Conservation (phyloP, 2,329 filamentous ascomycete genomes). For the Pleomassaria siparia region DNA sequence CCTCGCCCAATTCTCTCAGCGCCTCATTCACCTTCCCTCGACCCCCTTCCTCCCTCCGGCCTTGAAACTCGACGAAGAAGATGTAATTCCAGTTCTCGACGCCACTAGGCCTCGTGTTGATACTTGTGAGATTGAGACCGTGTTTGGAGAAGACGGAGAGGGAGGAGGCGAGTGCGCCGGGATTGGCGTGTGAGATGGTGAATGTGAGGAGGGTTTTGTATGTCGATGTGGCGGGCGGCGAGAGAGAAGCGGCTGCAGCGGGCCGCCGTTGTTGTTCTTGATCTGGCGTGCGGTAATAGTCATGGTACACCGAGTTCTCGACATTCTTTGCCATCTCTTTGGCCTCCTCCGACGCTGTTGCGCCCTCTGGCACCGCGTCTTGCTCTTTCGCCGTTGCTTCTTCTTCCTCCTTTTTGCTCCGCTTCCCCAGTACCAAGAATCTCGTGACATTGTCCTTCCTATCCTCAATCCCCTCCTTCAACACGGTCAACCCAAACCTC, state of each 20-base stretch:
- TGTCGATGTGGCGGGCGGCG: slow-evolving; percentile 1
- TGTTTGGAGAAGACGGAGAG: slow-evolving; percentile 74
- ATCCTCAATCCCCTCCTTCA: slow-evolving; percentile 73
- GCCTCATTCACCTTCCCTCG: slow-evolving; percentile 62
- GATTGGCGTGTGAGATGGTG: slow-evolving; percentile 72
- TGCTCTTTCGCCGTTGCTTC: not conserved
- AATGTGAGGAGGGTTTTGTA: slow-evolving; percentile 80
- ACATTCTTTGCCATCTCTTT: not conserved
- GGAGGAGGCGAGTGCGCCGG: slow-evolving; percentile 81
- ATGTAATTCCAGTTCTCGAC: slow-evolving; percentile 82
- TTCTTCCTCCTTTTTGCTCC: not conserved
- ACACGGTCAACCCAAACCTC: slow-evolving; percentile 66
- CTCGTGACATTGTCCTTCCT: slow-evolving; percentile 74
- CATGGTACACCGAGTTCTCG: not conserved
- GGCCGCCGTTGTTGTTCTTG: too few relatives aligned
- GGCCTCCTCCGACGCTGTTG: too few relatives aligned
- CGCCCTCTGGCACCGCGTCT: not conserved
- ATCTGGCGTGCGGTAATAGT: not conserved
- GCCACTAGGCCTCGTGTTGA: slow-evolving; percentile 81
- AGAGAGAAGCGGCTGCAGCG: not conserved
- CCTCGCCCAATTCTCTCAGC: slow-evolving; percentile 58
- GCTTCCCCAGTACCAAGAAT: slow-evolving; percentile 64
- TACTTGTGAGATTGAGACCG: slow-evolving; percentile 82
- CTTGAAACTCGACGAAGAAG: slow-evolving; percentile 90
- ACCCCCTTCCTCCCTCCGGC: slow-evolving; percentile 36